These are phyloP conservation scores for Candida ovalis DNA, from an alignment of 805 yeast species.

Conservation along the genomic window DNA sequence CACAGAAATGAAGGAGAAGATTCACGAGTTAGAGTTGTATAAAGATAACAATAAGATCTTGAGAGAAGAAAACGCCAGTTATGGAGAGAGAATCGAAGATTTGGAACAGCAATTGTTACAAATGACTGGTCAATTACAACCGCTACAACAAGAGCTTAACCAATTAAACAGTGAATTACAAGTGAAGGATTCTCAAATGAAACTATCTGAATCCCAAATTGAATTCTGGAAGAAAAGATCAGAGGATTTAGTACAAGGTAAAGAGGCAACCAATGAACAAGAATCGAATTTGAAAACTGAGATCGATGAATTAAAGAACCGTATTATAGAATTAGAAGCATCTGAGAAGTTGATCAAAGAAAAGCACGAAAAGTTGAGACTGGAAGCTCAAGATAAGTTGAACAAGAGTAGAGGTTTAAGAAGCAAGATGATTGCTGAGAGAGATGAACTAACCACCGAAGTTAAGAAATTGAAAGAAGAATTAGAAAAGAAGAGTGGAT, in stretches of 20 bases:
- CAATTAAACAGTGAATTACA: slow-evolving; percentile 31
- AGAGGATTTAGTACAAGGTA: slow-evolving; percentile 38
- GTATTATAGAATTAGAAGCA: slow-evolving; percentile 13
- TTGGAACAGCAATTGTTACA: slow-evolving; percentile 15
- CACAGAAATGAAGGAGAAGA: slow-evolving; percentile 24
- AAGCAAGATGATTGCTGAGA: slow-evolving; percentile 15
- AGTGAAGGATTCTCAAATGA: slow-evolving; percentile 47
- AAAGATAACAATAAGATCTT: slow-evolving; percentile 28
- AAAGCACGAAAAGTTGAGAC: slow-evolving; percentile 28
- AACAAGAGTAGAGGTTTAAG: slow-evolving; percentile 25
- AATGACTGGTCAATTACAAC: slow-evolving; percentile 5
- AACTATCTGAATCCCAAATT: slow-evolving; percentile 47
- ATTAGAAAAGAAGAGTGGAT: slow-evolving; percentile 3
- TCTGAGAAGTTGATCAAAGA: slow-evolving; percentile 17
- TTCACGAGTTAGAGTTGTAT: slow-evolving; percentile 27
- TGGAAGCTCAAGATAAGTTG: slow-evolving; percentile 30
- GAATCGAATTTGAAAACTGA: slow-evolving; percentile 18
- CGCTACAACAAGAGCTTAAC: slow-evolving; percentile 14
- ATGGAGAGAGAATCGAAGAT: slow-evolving; percentile 9
- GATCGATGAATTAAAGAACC: slow-evolving; percentile 21
- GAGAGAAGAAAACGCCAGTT: slow-evolving; percentile 19
- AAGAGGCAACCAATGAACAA: slow-evolving; percentile 13
- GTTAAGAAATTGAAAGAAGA: slow-evolving; percentile 16
- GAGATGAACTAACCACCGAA: slow-evolving; percentile 9
- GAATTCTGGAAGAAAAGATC: slow-evolving; percentile 56